These are phyloP conservation scores for Fusarium newnesense DNA, from an alignment of 2,329 filamentous ascomycete species.

Conservation along the genomic window DNA sequence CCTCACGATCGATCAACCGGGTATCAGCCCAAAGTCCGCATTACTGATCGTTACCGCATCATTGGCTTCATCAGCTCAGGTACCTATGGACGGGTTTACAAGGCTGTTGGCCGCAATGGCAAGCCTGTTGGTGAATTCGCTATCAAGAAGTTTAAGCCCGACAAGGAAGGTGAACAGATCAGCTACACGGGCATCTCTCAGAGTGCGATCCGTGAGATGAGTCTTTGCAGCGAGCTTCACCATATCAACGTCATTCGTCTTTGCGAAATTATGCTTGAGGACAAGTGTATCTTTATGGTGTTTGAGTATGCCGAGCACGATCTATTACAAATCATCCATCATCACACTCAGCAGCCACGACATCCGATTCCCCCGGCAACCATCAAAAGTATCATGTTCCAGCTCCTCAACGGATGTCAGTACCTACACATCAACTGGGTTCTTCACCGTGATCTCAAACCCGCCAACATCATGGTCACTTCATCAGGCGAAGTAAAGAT, in stretches of 20 bases:
- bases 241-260: conserved; percentile 91
- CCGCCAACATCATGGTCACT: conserved; percentile 98
- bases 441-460: conserved; percentile 94
- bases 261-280: conserved; percentile 95
- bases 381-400: conserved; percentile 94
- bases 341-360: conserved; percentile 89
- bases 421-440: conserved; percentile 98
- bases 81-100: conserved; percentile 98
- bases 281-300: conserved; percentile 99
- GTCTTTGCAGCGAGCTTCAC: conserved; percentile 89
- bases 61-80: conserved; percentile 98
- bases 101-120: conserved; percentile 76
- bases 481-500: conserved; percentile 91
- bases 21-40: conserved; percentile 83
- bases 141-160: conserved; percentile 99
- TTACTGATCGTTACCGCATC: conserved; percentile 94
- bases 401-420: conserved; percentile 92
- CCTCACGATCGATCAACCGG: conserved; percentile 62
- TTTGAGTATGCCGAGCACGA: conserved; percentile 99
- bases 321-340: conserved; percentile 95
- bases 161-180: conserved; percentile 95
- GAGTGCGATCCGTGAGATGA: conserved; percentile 97
- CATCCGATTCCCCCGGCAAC: conserved; percentile 89
- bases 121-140: conserved; percentile 79
- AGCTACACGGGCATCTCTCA: conserved; percentile 98